Evolutionary conservation across 805 yeast genomes (phyloP), one percentile per base, ranked within the genome.

Genomic region (Hanseniaspora valbyensis): DNA sequence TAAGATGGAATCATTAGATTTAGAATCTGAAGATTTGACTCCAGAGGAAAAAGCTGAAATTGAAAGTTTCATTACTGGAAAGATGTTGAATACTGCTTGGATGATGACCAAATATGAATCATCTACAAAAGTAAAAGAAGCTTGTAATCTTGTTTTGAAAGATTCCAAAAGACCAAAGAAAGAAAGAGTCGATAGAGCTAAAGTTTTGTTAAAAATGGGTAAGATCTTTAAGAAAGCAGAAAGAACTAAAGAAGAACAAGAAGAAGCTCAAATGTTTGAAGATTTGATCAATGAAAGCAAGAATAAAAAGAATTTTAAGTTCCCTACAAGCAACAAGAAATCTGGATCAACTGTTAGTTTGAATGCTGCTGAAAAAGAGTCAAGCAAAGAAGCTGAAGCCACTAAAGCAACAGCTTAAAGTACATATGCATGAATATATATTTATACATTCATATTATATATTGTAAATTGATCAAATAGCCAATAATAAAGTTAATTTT

Each of bases 21-120:
- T 72, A 26, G 77, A 70, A 1, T 77, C 75, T 22, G 73, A 69
- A 49, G 68, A 69, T 40, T 64, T 72, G 68, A 76, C 71, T 40
- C 76, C 78, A 6, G 82, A 75, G 50, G 75, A 76, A 58, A 75
- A 77, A 54, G 87, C 80, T 1, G 92, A 87, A 61, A 76, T 83
- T 67, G 96, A 90, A 60, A 75, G 87, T 45, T 69, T 77, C 52
- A 75, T 90, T 55, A 80, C 87, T 50, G 97, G 98, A 22, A 92
- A 90, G 64, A 76, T 92, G 21, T 72, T 92, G 45, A 90, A 92
- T 7, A 88, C 95, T 1, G 94, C 95, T 18, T 92, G 99, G 99
- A 84, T 85, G 21, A 85, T 95, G 36, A 86, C 95, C 19, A 80
- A 83, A 57, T 81, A 79, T 66, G 99, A 92, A 68, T 80, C 89